phyloP scores from a whole-genome alignment of 2,329 filamentous ascomycete genomes.

The Rutstroemia sp. region DNA sequence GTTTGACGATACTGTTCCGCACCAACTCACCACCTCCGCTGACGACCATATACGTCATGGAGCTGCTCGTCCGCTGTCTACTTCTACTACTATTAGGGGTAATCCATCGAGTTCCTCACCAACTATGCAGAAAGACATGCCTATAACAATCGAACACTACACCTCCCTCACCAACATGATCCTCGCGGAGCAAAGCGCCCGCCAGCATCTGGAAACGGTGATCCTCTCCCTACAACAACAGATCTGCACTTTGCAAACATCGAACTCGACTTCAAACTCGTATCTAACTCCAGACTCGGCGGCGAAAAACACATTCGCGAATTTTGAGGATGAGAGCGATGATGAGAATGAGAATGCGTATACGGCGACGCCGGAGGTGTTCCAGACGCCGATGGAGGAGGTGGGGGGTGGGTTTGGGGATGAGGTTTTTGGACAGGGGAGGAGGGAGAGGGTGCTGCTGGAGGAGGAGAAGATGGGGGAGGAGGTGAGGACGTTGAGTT shows the following conservation, averaged over 20 bases:
- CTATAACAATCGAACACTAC: conserved; percentile 39
- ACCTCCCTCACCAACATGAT: conserved; percentile 44
- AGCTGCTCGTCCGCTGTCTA: conserved; percentile 25
- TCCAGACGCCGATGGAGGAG: conserved; percentile 46
- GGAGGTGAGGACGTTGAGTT: conserved; percentile 56
- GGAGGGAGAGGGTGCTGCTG: neutral
- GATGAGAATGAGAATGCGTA: conserved; percentile 19
- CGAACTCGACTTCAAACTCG: too few species aligned
- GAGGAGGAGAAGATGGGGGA: conserved; percentile 44
- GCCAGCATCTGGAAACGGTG: conserved; percentile 47
- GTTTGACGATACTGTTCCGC: conserved; percentile 16
- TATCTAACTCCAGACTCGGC: conserved; percentile 12
- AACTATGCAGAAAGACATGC: conserved; percentile 20
- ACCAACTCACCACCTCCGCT: conserved; percentile 7
- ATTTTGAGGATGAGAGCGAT: conserved; percentile 27
- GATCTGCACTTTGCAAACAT: conserved; percentile 12
- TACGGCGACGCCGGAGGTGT: conserved; percentile 36
- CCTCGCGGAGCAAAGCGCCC: conserved; percentile 48
- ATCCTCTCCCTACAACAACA: conserved; percentile 41
- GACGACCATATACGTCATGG: conserved; percentile 5
- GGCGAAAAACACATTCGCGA: conserved; percentile 13
- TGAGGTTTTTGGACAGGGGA: conserved; percentile 27
- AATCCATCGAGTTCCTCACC: conserved; percentile 24
- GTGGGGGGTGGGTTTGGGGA: conserved; percentile 33
- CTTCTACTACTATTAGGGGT: conserved; percentile 27